Evolutionary conservation across 1,139 yeast genomes (phyloP), one percentile per base, ranked within the genome.

Genomic region (Arxiozyma bovina): DNA sequence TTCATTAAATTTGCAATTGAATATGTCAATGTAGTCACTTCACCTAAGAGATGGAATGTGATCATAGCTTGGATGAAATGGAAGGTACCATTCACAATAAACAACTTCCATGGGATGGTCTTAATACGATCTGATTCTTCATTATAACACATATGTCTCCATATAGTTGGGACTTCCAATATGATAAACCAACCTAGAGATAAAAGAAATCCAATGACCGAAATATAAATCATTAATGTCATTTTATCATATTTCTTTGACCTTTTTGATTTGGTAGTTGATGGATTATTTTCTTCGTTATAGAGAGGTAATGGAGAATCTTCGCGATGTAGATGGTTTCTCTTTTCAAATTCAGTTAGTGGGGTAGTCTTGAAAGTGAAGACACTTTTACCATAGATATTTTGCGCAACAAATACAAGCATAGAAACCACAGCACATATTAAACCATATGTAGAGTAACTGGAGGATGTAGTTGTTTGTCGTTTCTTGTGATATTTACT

Each of bases 1-100:
- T 93, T 93, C 73, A 91, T 76, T 63, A 93, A 81, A 65, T 88
- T 87, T 47, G 98, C 98, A 64, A 93, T 89, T 34, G 96, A 87
- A 71, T 93, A 93, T 55, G 94, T 87, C 51, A 93, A 87, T 0
- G 98, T 94, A n/a, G 94, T 83, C 41, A 93, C 82, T 67, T 85
- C 77, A 25, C 98, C 97, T 60, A 93, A 75, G 46, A 93, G 80
- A 71, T 89, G 96, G 72, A 90, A 93, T 41, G 97, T 96, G 54
- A 91, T 78, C 64, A 91, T 74, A 51, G 95, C 86, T 73, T 93
- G 99, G 55, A 84, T 68, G 65, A 90, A 91, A 73, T 93, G 99
- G 38, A 91, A 80, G 4, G 84, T 62, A 2, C 98, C 97, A 69
- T 91, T 72, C 4, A 72, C 54, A n/a, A 71, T 51, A 23, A 72